Conservation (phyloP, 2,329 filamentous ascomycete species). For the Macrophomina phaseolina region DNA sequence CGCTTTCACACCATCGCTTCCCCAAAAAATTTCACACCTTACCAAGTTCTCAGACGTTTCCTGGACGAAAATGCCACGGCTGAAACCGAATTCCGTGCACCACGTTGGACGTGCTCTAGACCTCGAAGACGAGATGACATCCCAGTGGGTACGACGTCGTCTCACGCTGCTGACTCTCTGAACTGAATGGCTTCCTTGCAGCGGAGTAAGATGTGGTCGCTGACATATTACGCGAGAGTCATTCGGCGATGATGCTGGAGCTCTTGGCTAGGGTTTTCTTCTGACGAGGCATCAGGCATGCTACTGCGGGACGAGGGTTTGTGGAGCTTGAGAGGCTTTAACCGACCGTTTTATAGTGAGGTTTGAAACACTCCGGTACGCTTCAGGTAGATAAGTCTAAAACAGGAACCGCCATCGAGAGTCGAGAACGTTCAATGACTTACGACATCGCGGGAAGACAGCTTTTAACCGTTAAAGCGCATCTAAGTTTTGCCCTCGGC, state of each 20-base stretch:
- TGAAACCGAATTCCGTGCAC: neutral
- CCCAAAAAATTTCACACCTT: neutral
- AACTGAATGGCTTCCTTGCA: conserved; percentile 1
- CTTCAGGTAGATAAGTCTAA: conserved; percentile 12
- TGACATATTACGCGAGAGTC: neutral
- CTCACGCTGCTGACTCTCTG: neutral
- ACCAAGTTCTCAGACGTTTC: neutral
- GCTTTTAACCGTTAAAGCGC: neutral
- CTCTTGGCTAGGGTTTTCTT: neutral
- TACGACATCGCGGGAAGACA: neutral
- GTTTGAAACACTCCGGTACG: conserved; percentile 9
- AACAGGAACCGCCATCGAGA: conserved; percentile 2
- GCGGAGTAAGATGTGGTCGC: neutral
- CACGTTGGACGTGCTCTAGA: neutral
- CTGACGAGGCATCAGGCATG: neutral
- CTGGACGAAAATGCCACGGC: conserved; percentile 18
- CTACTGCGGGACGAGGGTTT: neutral
- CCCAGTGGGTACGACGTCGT: neutral
- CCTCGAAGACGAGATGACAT: neutral
- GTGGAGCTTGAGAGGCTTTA: conserved; percentile 4
- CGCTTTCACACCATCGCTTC: neutral
- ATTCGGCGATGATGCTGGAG: neutral
- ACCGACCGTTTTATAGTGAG: conserved; percentile 8
- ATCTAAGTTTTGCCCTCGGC: neutral
- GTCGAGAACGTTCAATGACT: neutral